phyloP scores from a whole-genome alignment of 2,329 filamentous ascomycete species.

The Apiospora aurea region DNA sequence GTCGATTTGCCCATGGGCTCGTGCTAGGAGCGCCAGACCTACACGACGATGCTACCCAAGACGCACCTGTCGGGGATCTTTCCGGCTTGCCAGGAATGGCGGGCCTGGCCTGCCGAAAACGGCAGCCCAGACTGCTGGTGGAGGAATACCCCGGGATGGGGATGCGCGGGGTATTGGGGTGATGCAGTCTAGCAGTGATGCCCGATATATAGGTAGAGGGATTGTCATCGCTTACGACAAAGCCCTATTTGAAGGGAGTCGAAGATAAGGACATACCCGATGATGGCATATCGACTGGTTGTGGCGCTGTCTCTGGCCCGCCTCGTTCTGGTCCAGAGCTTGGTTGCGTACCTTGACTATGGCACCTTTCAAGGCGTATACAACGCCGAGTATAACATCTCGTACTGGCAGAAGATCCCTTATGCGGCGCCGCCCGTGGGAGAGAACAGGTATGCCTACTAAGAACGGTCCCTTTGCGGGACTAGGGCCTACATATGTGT shows the following conservation, averaged over 20 bases:
- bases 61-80: neutral
- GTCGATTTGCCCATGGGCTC: neutral
- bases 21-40: neutral
- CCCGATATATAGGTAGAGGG: neutral
- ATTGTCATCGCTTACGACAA: no score
- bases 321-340: constrained; percentile 32
- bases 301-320: neutral
- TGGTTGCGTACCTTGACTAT: constrained; percentile 53
- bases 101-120: constrained; percentile 14
- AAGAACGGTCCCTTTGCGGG: no score
- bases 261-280: neutral
- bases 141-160: neutral
- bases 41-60: neutral
- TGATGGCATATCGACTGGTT: neutral
- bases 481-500: neutral
- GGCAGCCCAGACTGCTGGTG: neutral
- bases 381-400: constrained; percentile 59
- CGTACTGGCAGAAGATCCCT: constrained; percentile 67
- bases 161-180: neutral
- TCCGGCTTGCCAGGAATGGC: constrained; percentile 4
- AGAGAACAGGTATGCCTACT: constrained; percentile 48
- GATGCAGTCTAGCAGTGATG: neutral
- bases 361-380: constrained; percentile 61
- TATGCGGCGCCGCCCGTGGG: constrained; percentile 66
- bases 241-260: neutral